Conservation (phyloP, 352 stramenopile species). For the Phytophthora tubulina region DNA sequence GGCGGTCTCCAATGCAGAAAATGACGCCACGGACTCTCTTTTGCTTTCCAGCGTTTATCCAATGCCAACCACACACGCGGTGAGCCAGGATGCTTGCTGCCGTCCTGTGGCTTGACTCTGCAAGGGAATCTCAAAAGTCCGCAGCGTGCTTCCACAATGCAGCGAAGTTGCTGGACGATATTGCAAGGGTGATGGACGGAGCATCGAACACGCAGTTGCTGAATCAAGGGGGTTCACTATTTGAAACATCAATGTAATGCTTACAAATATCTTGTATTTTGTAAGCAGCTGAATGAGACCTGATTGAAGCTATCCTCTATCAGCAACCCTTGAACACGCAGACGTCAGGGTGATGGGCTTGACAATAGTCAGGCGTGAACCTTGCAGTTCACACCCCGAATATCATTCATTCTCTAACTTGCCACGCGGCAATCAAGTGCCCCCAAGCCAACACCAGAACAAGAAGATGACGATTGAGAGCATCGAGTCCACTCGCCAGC, state of each 20-base stretch:
- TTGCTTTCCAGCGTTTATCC: constrained; percentile 17
- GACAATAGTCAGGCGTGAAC: not conserved
- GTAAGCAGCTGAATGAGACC: constrained; percentile 11
- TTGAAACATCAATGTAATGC: constrained; percentile 9
- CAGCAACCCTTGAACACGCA: constrained; percentile 42
- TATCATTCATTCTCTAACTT: constrained; percentile 31
- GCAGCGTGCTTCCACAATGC: constrained; percentile 6
- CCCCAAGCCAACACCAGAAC: not conserved
- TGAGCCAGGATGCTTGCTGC: constrained; percentile 10
- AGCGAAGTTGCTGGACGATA: constrained; percentile 17
- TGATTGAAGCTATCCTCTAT: constrained; percentile 15
- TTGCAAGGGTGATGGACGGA: constrained; percentile 8
- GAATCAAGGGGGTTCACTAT: constrained; percentile 11
- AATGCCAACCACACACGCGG: constrained; percentile 3
- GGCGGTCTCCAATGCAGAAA: constrained; percentile 7
- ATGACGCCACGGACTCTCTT: constrained; percentile 25
- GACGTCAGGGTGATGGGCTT: constrained; percentile 23
- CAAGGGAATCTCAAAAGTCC: constrained; percentile 14
- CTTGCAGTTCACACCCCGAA: not conserved
- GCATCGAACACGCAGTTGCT: constrained; percentile 38
- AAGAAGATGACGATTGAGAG: constrained; percentile 58
- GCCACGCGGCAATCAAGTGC: constrained; percentile 13
- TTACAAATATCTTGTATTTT: constrained; percentile 12
- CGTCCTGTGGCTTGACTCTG: constrained; percentile 10
- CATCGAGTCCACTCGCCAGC: constrained; percentile 50